Evolutionary conservation across 768 basidiomycete genomes (phyloP).

Genomic region (Lactarius vividus): DNA sequence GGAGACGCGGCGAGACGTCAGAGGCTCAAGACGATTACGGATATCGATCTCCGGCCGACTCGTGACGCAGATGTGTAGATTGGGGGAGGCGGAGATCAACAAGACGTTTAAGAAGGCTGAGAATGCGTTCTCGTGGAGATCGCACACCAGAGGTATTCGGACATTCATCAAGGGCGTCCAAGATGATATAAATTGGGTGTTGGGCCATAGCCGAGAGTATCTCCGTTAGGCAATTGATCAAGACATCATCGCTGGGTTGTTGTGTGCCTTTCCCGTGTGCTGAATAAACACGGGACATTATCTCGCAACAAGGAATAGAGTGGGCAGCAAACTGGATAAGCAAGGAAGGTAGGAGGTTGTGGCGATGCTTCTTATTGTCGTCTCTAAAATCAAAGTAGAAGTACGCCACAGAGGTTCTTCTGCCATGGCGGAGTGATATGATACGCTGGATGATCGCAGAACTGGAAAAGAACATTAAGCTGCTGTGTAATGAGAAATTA

Average conservation of each 20-base stretch:
- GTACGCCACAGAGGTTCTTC: background rate
- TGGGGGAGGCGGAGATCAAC: background rate
- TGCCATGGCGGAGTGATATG: background rate
- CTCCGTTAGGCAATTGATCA: background rate
- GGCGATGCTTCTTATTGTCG: background rate
- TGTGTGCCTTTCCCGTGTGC: background rate
- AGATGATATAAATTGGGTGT: background rate
- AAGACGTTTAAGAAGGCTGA: background rate
- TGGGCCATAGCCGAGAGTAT: background rate
- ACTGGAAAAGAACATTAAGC: background rate
- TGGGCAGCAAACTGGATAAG: background rate
- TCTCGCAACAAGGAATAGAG: background rate
- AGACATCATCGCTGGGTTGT: background rate
- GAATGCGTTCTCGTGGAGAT: background rate
- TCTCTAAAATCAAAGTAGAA: background rate
- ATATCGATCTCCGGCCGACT: background rate
- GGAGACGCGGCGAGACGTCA: background rate
- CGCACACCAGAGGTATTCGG: background rate
- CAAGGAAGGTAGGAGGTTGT: background rate
- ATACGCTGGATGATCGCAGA: background rate
- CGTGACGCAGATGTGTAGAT: background rate
- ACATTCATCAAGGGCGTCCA: background rate
- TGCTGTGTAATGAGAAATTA: background rate
- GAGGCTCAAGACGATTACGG: background rate
- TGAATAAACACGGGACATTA: background rate